Evolutionary conservation across 768 basidiomycete genomes (phyloP), one percentile per base, ranked within the genome.

Genomic region (Pulveroboletus sp.): DNA sequence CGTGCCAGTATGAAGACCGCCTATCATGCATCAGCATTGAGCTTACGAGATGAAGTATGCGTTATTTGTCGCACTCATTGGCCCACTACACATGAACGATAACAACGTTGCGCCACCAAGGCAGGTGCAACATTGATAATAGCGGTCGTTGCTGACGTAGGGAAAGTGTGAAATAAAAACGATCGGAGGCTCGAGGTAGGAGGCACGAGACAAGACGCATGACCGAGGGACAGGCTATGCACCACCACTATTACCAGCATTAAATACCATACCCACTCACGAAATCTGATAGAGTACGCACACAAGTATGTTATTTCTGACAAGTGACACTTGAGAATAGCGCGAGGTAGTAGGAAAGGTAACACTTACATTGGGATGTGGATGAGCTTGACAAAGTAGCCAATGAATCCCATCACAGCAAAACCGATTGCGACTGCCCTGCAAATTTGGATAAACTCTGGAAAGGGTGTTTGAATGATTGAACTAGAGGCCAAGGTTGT

Each of bases 391-490:
- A 97, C 94, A 65, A 98, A 87, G 76, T 95, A 99, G 14, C 97
- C 97, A 68, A 99, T 94, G 79, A 97, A 95, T 14, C 97, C 97
- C 94, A 98, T 98, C 57, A 99, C 90, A 43, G 87, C 92, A 64
- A 99, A 99, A 13, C 97, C 97, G 52, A 98, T 85, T 2, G 94
- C 94, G 46, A 99, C 93, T 29, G 97, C 97, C 67, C 85, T 87
- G 75, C 87, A 98, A 56, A 99, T 94, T 67, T 95, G 92, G 35
- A 82, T 58, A 71, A 94, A 99, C 69, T 99, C 97, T 99, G 68
- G 17, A 53, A 27, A 42, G 19, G 25, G 47, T 14, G 4, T 11
- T 38, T 55, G 39, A 61, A 23, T 27, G 25, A 5, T 25, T 45
- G 33, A 10, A n/a, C 34, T 9, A 10, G 7, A 40, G 29, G 24